phyloP scores from a whole-genome alignment of 176 grass and related monocot species.

The Puya raimondii region DNA sequence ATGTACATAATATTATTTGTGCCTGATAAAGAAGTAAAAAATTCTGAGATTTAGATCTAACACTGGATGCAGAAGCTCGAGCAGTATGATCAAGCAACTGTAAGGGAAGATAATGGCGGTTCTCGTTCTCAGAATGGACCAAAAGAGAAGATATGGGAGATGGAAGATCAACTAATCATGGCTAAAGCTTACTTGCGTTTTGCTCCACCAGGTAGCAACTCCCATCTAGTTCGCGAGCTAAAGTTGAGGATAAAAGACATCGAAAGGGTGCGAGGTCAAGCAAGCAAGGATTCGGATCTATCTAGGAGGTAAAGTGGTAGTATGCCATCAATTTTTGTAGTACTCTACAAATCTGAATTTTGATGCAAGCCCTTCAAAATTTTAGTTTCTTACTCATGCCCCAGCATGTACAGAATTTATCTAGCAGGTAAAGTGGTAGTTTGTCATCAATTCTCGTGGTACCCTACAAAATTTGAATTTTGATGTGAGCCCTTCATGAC shows the following conservation, averaged over 20 bases:
- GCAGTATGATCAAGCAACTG: conserved; percentile 20
- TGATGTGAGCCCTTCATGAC: no score
- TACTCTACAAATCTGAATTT: no score
- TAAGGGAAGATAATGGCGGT: conserved; percentile 32
- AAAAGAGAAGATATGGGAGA: conserved; percentile 63
- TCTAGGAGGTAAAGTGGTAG: conserved; percentile 45
- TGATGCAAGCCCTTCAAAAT: no score
- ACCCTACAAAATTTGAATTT: no score
- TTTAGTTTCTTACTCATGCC: no score
- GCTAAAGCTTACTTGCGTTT: conserved; percentile 62
- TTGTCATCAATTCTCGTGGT: no score
- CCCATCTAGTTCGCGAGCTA: conserved; percentile 49
- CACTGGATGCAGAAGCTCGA: conserved; percentile 27
- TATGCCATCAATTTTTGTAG: background rate
- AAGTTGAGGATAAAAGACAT: conserved; percentile 78
- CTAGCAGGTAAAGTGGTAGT: no score
- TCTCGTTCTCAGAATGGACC: conserved; percentile 23
- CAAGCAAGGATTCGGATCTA: conserved; percentile 32
- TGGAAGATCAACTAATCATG: conserved; percentile 79
- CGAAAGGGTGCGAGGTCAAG: conserved; percentile 46
- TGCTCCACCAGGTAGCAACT: conserved; percentile 36
- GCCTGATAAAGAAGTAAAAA: background rate
- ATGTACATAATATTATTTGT: background rate
- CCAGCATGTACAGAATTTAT: no score
- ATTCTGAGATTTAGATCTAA: background rate